Base-by-base conservation (phyloP, 129 eudicot species). In the Ambrosia artemisiifolia region DNA sequence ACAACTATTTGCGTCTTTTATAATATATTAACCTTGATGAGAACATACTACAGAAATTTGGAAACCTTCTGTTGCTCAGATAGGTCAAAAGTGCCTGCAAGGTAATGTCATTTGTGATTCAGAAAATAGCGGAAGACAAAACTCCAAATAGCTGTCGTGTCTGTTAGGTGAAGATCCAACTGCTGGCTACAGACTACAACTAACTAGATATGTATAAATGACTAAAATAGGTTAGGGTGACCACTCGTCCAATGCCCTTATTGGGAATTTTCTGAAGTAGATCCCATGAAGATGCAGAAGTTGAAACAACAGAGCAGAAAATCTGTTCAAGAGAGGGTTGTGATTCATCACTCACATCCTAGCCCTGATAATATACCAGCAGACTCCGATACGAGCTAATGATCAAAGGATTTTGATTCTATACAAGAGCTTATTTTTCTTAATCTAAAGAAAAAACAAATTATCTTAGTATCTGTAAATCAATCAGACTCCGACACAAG, bases 71-170 rank as follows among this genome's bases (percentile, higher is more conserved):
- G 81, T 57, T 60, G 78, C 73, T 65, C 79, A 61, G 74, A 70
- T 64, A 83, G 54, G 82, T 65, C 79, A 46, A 68, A 67, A 54
- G 77, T 48, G 42, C 88, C 88, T 83, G 88, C 88, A 80, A 80
- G 68, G 82, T 60, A 73, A 80, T 57, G 76, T 67, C 67, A 40
- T 68, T 67, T 50, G 30, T 53, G 49, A 83, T 83, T 80, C 18
- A 72, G 63, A 83, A 19, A 65, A 71, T 16, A 59, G 53, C 69
- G 43, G 64, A 66, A 48, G 38, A 46, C 40, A 51, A 46, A 59
- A 18, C 42, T 55, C 57, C 57, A 51, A 70, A 51, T 55, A 75
- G 79, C 71, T 48, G 75, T 60, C 84, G 67, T 48, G 75, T 60
- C 84, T 42, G 78, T 70, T 56, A 70, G 70, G 80, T 66, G 69